Conservation (phyloP, 2,329 filamentous ascomycete species). For the Neurospora crassa region DNA sequence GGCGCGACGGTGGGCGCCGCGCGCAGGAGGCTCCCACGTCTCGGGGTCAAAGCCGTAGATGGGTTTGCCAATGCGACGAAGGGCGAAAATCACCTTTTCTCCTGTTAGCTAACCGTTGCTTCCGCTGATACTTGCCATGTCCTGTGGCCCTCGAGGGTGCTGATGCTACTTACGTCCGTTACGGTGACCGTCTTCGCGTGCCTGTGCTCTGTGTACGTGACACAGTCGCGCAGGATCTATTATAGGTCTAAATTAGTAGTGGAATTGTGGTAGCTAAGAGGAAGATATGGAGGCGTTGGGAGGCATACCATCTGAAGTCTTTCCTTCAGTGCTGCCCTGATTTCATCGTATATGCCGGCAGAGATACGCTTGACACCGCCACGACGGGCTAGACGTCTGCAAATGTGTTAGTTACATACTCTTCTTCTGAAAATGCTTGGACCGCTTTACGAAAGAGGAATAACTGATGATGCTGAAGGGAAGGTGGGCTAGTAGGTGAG, state of each 20-base stretch:
- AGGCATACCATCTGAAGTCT: slow-evolving; percentile 37
- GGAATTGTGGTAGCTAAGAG: neutral
- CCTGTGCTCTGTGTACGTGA: slow-evolving; percentile 42
- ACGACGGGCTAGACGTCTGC: slow-evolving; percentile 52
- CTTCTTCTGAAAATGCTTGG: neutral
- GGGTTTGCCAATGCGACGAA: slow-evolving; percentile 38
- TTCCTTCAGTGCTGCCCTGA: slow-evolving; percentile 39
- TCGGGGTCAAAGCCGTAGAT: slow-evolving; percentile 50
- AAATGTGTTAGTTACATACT: neutral
- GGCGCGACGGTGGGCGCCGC: neutral
- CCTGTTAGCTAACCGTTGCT: too few species aligned
- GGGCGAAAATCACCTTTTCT: slow-evolving; percentile 38
- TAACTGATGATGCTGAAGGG: neutral
- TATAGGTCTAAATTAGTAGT: slow-evolving; percentile 6
- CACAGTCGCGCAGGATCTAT: slow-evolving; percentile 43
- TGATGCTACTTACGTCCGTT: slow-evolving; percentile 40
- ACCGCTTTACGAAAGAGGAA: neutral
- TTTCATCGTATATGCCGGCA: slow-evolving; percentile 51
- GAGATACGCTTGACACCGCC: slow-evolving; percentile 72
- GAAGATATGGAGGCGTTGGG: neutral
- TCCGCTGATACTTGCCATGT: neutral
- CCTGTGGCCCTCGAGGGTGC: neutral
- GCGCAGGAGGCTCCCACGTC: slow-evolving; percentile 12
- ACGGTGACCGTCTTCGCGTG: slow-evolving; percentile 53
- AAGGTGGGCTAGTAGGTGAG: neutral